Percentiles rank a stretch among this genome's conserved stretches.
phyloP scores from a whole-genome alignment of 495 filamentous ascomycete genomes.

The Neurospora sp. region DNA sequence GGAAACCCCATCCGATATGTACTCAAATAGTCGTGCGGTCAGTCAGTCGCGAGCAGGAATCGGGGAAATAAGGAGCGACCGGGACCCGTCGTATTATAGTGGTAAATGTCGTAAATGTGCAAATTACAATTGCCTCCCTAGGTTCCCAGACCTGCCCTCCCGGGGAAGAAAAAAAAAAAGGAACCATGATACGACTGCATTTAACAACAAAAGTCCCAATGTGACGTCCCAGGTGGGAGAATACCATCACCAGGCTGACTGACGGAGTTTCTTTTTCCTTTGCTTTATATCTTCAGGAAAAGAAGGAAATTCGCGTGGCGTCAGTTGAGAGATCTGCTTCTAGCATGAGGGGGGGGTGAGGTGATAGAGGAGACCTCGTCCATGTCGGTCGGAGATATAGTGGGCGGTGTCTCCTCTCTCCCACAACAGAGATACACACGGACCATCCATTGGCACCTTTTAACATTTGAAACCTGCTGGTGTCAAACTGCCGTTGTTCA shows the following conservation, averaged over 20 bases:
- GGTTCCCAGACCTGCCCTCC: not conserved
- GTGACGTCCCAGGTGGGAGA: not conserved
- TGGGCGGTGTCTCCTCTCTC: not conserved
- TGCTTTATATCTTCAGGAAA: not conserved
- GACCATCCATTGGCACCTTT: not conserved
- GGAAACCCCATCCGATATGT: not conserved
- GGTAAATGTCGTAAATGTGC: not conserved
- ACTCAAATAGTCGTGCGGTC: not conserved
- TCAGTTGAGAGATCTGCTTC: not conserved
- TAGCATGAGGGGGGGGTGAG: not conserved
- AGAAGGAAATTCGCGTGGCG: not conserved
- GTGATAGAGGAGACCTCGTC: not conserved
- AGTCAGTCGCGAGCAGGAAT: not conserved
- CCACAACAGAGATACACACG: not conserved
- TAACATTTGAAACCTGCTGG: not conserved
- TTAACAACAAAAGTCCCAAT: not conserved
- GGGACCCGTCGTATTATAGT: not conserved
- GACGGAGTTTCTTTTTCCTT: not conserved
- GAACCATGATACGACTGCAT: not conserved
- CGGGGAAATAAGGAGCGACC: not conserved
- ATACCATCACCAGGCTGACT: not conserved
- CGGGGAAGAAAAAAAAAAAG: not conserved
- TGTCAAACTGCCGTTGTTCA: not conserved
- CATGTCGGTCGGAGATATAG: not conserved
- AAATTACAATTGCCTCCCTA: not conserved